phyloP scores from a whole-genome alignment of 768 basidiomycete species.

The Leucosporidium scottii region DNA sequence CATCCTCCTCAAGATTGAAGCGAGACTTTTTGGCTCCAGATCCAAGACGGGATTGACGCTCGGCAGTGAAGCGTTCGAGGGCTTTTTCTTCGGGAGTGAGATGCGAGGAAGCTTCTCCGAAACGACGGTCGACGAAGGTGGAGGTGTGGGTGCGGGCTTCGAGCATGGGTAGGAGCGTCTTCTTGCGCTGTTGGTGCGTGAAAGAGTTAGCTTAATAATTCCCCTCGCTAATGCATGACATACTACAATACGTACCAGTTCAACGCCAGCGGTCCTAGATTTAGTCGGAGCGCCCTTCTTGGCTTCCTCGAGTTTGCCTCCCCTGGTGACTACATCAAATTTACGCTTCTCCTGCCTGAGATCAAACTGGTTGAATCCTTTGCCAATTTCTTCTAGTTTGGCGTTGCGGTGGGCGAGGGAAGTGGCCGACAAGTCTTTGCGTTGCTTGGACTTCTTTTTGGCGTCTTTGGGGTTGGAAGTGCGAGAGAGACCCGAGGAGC shows the following conservation, averaged over 20 bases:
- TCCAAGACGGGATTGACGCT: constrained; percentile 54
- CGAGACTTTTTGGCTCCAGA: constrained; percentile 54
- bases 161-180: constrained; percentile 76
- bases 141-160: constrained; percentile 73
- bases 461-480: constrained; percentile 60
- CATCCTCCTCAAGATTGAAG: constrained; percentile 71
- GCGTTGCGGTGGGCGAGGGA: constrained; percentile 40
- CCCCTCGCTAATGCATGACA: too few relatives aligned
- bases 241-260: constrained; percentile 55
- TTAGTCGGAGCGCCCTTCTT: constrained; percentile 72
- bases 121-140: constrained; percentile 84
- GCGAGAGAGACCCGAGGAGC: constrained; percentile 67
- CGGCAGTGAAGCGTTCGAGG: constrained; percentile 89
- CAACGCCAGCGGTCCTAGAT: constrained; percentile 82
- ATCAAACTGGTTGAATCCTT: constrained; percentile 88
- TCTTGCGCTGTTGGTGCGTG: constrained; percentile 60
- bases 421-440: constrained; percentile 24
- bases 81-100: constrained; percentile 95
- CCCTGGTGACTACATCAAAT: constrained; percentile 85
- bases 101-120: constrained; percentile 88
- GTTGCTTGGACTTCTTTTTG: constrained; percentile 52
- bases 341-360: constrained; percentile 83
- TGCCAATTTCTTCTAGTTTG: constrained; percentile 74
- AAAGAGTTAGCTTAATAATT: not conserved
- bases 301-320: constrained; percentile 57